Evolutionary conservation across 345 rosid species (phyloP).

Genomic region (Citropsis articulata): DNA sequence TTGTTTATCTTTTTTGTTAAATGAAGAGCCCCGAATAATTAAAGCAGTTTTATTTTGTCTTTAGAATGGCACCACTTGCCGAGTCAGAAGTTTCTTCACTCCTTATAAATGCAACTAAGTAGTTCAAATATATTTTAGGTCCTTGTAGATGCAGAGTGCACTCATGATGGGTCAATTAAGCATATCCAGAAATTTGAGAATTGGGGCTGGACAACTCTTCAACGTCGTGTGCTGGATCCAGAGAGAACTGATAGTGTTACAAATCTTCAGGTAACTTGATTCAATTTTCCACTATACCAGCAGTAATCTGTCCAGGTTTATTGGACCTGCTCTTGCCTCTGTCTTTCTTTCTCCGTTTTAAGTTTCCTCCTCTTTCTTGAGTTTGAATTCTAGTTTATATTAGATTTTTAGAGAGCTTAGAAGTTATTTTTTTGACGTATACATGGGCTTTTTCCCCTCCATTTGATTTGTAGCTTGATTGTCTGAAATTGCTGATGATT

Average conservation of each 20-base stretch:
- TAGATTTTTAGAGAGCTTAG: neutral
- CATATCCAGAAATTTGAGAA: slow-evolving; percentile 92
- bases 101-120: slow-evolving; percentile 4
- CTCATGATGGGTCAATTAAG: slow-evolving; percentile 91
- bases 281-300: neutral
- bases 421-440: neutral
- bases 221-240: slow-evolving; percentile 80
- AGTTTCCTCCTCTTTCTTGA: neutral
- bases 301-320: neutral
- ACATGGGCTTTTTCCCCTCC: neutral
- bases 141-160: slow-evolving; percentile 98
- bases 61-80: neutral
- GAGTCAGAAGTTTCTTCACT: neutral
- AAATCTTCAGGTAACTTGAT: slow-evolving; percentile 61
- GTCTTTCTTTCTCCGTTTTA: neutral
- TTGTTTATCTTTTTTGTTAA: neutral
- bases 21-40: neutral
- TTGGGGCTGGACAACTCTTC: slow-evolving; percentile 93
- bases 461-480: neutral
- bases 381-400: neutral
- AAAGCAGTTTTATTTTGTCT: neutral
- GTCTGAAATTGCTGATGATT: slow-evolving; percentile 11
- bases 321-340: neutral
- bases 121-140: slow-evolving; percentile 47
- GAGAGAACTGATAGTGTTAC: slow-evolving; percentile 75